Conservation (phyloP, 495 filamentous ascomycete genomes). For the Pseudevernia furfuracea region DNA sequence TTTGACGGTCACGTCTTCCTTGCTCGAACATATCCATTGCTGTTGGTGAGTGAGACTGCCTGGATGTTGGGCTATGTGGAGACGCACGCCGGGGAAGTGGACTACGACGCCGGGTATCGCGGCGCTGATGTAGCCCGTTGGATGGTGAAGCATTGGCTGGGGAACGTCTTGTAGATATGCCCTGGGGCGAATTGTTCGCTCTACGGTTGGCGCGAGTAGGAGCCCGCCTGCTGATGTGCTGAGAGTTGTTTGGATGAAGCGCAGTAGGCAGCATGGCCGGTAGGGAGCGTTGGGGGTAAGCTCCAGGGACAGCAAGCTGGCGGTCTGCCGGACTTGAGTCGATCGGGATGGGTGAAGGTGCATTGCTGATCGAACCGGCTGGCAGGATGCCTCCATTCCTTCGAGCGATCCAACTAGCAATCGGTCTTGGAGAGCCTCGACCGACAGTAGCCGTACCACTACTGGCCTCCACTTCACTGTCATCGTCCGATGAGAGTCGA, state of each 20-base stretch:
- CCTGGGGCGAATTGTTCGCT: neutral
- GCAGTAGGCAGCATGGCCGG: neutral
- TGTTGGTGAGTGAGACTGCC: conserved; percentile 11
- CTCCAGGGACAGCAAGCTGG: neutral
- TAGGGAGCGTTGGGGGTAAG: conserved; percentile 1
- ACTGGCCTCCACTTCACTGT: conserved; percentile 13
- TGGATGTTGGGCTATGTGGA: conserved; percentile 4
- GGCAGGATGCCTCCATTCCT: neutral
- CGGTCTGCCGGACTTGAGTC: conserved; percentile 13
- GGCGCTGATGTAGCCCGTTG: conserved; percentile 3
- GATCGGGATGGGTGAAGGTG: conserved; percentile 17
- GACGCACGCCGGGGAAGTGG: neutral
- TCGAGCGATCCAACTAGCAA: neutral
- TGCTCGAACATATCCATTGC: neutral
- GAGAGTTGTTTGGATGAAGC: neutral
- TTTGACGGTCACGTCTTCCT: conserved; percentile 11
- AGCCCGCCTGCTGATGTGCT: neutral
- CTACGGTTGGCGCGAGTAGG: conserved; percentile 1
- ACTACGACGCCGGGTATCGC: conserved; percentile 2
- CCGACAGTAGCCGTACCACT: conserved; percentile 17
- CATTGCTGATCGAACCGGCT: neutral
- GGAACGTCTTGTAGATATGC: neutral
- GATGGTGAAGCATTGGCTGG: conserved; percentile 1
- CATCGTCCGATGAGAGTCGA: conserved; percentile 14
- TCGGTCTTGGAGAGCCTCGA: conserved; percentile 6